Percentiles rank a stretch among this genome's conserved stretches.
Conservation (phyloP, 2,329 filamentous ascomycete genomes). For the Bisporella sp. region DNA sequence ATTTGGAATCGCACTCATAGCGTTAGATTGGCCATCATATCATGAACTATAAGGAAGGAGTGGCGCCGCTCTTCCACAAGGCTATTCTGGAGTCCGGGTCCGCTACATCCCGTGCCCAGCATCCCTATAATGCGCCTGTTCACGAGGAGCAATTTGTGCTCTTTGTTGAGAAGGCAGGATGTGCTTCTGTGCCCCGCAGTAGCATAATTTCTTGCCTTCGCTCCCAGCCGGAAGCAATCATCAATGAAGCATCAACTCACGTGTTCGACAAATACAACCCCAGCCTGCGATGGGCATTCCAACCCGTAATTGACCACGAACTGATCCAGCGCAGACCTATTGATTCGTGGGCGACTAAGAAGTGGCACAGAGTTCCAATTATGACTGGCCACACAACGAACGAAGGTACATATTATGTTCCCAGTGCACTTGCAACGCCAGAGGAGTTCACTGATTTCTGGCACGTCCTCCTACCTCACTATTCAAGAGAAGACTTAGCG, state of each 20-base stretch:
- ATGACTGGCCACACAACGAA: constrained; percentile 63
- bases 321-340: constrained; percentile 51
- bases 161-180: constrained; percentile 33
- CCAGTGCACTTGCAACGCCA: constrained; percentile 36
- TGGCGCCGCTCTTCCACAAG: constrained; percentile 37
- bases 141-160: constrained; percentile 48
- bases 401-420: constrained; percentile 58
- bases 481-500: constrained; percentile 43
- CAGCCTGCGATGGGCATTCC: constrained; percentile 53
- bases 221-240: constrained; percentile 29
- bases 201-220: constrained; percentile 45
- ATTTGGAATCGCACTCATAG: background rate
- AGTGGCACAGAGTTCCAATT: constrained; percentile 50
- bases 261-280: constrained; percentile 37
- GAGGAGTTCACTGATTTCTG: constrained; percentile 54
- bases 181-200: constrained; percentile 37
- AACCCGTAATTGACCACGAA: constrained; percentile 57
- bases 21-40: constrained; percentile 58
- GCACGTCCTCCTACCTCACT: constrained; percentile 48
- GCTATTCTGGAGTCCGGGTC: constrained; percentile 50
- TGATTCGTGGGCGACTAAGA: constrained; percentile 43
- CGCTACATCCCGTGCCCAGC: constrained; percentile 44
- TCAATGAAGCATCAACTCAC: constrained; percentile 32
- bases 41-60: constrained; percentile 37
- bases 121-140: constrained; percentile 44